A percentile compares a stretch with the other conserved stretches of the same genome.
Conservation (phyloP, 2,329 filamentous ascomycete genomes). For the Colletotrichum echinochloae region DNA sequence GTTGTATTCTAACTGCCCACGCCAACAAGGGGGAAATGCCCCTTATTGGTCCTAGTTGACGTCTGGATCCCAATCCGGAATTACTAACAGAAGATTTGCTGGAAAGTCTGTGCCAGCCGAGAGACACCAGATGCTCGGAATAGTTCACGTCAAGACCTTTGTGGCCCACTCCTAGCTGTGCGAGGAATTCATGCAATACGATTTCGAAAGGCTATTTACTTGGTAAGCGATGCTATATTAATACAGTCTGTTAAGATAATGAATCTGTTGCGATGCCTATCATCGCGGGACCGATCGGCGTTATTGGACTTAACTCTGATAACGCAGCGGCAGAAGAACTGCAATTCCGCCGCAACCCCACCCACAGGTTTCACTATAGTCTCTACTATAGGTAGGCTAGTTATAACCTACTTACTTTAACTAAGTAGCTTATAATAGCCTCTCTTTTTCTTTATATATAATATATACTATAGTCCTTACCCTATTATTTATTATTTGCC, state of each 20-base stretch:
- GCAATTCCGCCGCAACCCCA: too few relatives aligned
- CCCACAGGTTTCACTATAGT: too few relatives aligned
- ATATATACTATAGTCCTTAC: too few relatives aligned
- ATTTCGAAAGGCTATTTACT: constrained; percentile 17
- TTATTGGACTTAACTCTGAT: too few relatives aligned
- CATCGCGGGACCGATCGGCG: too few relatives aligned
- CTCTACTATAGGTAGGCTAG: too few relatives aligned
- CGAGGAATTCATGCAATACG: constrained; percentile 5
- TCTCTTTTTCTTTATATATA: too few relatives aligned
- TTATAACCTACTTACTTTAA: too few relatives aligned
- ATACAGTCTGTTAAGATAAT: constrained; percentile 9
- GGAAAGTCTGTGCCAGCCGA: constrained; percentile 4
- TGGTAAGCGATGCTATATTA: constrained; percentile 24
- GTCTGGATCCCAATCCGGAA: neutral
- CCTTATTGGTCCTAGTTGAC: constrained; percentile 4
- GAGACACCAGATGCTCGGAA: neutral
- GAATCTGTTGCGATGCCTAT: too few relatives aligned
- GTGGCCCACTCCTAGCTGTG: constrained; percentile 14
- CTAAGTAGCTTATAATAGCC: too few relatives aligned
- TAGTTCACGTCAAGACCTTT: constrained; percentile 17
- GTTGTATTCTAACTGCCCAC: neutral
- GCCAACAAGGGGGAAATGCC: neutral
- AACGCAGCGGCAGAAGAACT: too few relatives aligned
- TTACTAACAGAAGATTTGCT: neutral
- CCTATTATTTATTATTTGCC: too few relatives aligned